A percentile compares a stretch with the other conserved stretches of the same genome.
Conservation (phyloP, 2,329 filamentous ascomycete species). For the Sclerotinia trifoliorum region DNA sequence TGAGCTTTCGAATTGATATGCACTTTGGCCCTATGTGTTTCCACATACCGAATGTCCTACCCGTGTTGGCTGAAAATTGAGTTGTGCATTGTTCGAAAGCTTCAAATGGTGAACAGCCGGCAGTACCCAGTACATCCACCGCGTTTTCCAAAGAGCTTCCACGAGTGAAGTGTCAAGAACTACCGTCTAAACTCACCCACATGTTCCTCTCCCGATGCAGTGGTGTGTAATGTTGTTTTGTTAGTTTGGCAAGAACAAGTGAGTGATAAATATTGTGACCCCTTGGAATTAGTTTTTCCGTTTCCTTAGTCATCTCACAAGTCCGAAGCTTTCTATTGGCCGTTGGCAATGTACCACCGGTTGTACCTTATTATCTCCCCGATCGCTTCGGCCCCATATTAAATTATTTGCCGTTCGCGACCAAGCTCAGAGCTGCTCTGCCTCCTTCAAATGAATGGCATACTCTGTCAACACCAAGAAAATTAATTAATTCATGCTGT, state of each 20-base stretch:
- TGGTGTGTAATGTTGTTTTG: no score
- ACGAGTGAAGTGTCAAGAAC: slow-evolving; percentile 13
- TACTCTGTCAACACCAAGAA: neutral
- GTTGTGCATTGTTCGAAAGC: neutral
- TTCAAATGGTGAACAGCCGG: neutral
- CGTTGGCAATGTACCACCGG: no score
- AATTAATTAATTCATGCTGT: neutral
- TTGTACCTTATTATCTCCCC: neutral
- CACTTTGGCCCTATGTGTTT: neutral
- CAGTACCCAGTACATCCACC: neutral
- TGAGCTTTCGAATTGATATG: neutral
- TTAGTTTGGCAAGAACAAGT: no score
- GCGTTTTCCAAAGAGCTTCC: slow-evolving; percentile 4
- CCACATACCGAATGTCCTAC: neutral
- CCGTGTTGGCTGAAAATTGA: neutral
- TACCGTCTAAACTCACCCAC: no score
- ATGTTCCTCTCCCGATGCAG: neutral
- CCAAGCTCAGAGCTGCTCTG: no score
- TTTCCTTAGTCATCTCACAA: neutral
- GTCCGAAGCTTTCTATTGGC: neutral
- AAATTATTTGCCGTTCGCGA: neutral
- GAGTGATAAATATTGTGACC: no score
- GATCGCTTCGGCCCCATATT: neutral
- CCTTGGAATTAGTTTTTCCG: no score
- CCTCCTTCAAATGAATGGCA: neutral